These are phyloP conservation scores for Pelargonium australe DNA, from an alignment of 441 rosid species.

Conservation along the genomic window DNA sequence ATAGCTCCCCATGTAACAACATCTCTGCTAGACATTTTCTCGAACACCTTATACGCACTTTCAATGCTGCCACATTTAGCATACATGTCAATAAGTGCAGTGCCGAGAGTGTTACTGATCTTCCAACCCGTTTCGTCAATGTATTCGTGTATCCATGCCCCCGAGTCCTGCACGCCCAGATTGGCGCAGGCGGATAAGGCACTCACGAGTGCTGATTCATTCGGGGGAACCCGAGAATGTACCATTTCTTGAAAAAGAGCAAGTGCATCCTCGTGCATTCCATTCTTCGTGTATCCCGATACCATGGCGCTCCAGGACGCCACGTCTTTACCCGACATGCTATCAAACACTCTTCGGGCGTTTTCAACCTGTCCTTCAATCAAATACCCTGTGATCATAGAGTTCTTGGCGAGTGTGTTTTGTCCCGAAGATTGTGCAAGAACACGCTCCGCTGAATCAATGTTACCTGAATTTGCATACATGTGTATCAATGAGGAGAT, in stretches of 20 bases:
- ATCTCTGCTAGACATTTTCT: not conserved
- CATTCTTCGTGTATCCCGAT: not conserved
- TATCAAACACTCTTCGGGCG: not conserved
- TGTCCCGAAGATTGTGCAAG: not conserved
- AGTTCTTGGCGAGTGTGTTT: not conserved
- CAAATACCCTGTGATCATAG: not conserved
- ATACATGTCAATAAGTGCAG: not conserved
- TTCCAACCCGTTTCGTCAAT: not conserved
- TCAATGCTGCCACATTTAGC: not conserved
- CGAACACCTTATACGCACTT: not conserved
- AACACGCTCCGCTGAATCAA: not conserved
- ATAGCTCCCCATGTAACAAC: not conserved
- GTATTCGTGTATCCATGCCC: not conserved
- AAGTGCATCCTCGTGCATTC: not conserved
- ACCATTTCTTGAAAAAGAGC: not conserved
- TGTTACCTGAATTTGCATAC: not conserved
- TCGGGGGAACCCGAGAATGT: not conserved
- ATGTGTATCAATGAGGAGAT: not conserved
- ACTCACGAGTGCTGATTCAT: not conserved
- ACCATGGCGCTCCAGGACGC: slow-evolving; percentile 1
- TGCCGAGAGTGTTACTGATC: not conserved
- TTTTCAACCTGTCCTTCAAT: not conserved
- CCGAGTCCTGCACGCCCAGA: not conserved
- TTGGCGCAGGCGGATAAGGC: not conserved
- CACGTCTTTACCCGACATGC: not conserved